Evolutionary conservation across 768 basidiomycete genomes (phyloP), one percentile per base, ranked within the genome.

Genomic region (Phallus indusiatus): DNA sequence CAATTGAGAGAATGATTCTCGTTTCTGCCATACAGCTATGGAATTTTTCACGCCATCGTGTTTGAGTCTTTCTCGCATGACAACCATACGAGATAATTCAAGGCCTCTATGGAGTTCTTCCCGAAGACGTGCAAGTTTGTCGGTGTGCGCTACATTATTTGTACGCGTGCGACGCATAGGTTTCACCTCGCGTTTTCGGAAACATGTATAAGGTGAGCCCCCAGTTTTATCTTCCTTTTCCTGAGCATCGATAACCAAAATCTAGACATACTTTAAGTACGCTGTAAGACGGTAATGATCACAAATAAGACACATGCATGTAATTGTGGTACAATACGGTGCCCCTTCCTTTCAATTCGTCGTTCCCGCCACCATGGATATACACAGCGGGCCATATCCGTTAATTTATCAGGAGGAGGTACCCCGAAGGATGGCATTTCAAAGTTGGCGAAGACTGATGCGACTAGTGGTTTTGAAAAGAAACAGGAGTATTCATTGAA

Each of bases 331-430:
- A 94, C 89, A 69, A 98, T 90, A 53, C 83, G 76, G 64, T 88
- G 86, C 1, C 96, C 96, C 5, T 79, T 81, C 22, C 91, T 81
- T 63, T 88, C 85, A 33, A 85, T 71, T 35, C 93, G 82, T 21
- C 94, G 84, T 61, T 88, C 84, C 67, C 83, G 86, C 94, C 95
- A 99, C 64, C 95, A 86, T 0, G 90, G 83, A 70, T 93, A 96
- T 52, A 96, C 73, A 1, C 74, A 74, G 61, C 83, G 82, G 1
- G 90, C 89, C 54, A 87, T 78, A 20, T 85, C 82, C 16, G 83
- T 64, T n/a, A 95, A 71, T 18, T 79, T 74, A 1, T 75, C 71
- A 0, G 88, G 80, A 10, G 75, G 69, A 1, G 90, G 89, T 47
- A 92, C 75, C 79, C 83, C 85, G 12, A 14, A n/a, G 0, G 76